Evolutionary conservation across 1,284 basidiomycete genomes (phyloP), one percentile per base, ranked within the genome.

Genomic region (Athelia psychrophila): DNA sequence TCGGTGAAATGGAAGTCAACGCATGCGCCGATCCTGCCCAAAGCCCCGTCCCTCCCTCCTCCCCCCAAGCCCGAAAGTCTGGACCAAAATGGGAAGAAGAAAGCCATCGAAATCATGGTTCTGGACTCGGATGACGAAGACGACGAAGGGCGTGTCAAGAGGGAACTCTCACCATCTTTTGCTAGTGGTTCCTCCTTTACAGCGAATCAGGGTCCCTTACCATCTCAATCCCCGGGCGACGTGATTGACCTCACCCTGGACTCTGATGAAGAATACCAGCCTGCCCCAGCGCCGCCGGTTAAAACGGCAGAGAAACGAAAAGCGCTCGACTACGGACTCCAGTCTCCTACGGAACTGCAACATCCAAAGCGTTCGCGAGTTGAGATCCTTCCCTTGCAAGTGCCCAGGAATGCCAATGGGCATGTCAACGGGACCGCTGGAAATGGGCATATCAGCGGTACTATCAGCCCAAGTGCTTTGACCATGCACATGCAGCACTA

Each of bases 231-330:
- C 19, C 64, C 63, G 27, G 69, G 72, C 8, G 74, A 79, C 51
- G 80, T 93, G 40, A 93, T 93, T 59, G 91, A 93, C 65, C 71
- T 93, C 52, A 93, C 91, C 1, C 69, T 85, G 50, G 87, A 89
- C 61, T 86, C 84, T 19, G 88, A 88, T 50, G 85, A 87, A 19
- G 88, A 88, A 44, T 77, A 79, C 51, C 62, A 67, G 36, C 58
- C 64, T 32, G 12, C n/a, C 33, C n/a, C n/a, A n/a, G n/a, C n/a
- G n/a, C 58, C 59, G 22, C 56, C 67, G 3, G 63, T 59, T 22
- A 47, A 53, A 23, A 65, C 64, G 25, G 53, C 61, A 12, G 72
- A 75, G 58, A 88, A 89, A 61, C 79, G 86, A 56, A 86, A 83
- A 60, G 81, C 80, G 3, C 64, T 70, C 15, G 77, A 77, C 1